Conservation (phyloP, 805 yeast genomes). For the Ogataea corticis region DNA sequence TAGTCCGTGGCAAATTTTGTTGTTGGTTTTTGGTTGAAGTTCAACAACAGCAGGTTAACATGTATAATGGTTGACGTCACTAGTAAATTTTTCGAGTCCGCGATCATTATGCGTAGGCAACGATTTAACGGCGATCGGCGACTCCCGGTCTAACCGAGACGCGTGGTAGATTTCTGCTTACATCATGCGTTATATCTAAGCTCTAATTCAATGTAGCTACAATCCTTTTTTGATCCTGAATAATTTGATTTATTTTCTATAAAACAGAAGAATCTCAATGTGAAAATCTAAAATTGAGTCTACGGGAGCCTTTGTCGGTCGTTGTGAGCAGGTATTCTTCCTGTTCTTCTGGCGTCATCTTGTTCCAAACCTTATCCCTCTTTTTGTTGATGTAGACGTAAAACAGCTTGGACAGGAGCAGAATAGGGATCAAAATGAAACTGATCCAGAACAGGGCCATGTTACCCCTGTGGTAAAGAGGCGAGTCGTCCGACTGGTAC, state of each 20-base stretch:
- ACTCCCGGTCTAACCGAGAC: too few relatives aligned
- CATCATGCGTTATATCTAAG: too few relatives aligned
- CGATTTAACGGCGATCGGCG: too few relatives aligned
- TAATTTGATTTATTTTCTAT: background rate
- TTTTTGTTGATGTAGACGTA: constrained; percentile 43
- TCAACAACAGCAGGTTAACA: background rate
- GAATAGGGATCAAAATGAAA: constrained; percentile 29
- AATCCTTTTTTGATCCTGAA: too few relatives aligned
- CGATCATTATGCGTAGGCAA: too few relatives aligned
- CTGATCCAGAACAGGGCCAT: constrained; percentile 38
- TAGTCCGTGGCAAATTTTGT: background rate
- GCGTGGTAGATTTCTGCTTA: too few relatives aligned
- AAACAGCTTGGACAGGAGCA: constrained; percentile 37
- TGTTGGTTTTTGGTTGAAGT: constrained; percentile 1
- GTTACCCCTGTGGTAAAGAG: constrained; percentile 62
- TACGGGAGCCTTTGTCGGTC: constrained; percentile 54
- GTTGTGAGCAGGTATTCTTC: constrained; percentile 46
- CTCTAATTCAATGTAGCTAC: too few relatives aligned
- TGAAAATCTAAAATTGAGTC: constrained; percentile 48
- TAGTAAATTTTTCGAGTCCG: background rate
- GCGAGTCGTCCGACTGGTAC: constrained; percentile 57
- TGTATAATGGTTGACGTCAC: constrained; percentile 12
- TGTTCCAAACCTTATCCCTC: constrained; percentile 52
- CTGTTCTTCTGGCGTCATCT: constrained; percentile 49
- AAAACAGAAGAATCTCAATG: constrained; percentile 14